Conservation (phyloP, 768 basidiomycete species). For the Trametes cingulata region DNA sequence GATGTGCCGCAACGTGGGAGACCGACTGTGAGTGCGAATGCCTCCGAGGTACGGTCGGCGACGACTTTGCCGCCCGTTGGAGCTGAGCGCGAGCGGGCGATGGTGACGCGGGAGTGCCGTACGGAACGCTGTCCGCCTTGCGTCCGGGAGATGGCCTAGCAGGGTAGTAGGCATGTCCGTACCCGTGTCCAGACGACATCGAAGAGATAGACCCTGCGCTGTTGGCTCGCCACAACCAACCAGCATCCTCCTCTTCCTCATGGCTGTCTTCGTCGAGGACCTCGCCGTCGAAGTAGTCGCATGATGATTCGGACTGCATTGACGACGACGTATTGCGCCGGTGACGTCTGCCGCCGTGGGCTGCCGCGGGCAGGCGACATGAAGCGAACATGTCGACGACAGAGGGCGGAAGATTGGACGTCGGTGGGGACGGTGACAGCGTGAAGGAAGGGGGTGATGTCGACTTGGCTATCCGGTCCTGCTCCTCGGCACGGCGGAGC, state of each 20-base stretch:
- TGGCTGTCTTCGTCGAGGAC: constrained; percentile 21
- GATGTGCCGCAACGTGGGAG: constrained; percentile 14
- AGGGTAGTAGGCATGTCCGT: constrained; percentile 5
- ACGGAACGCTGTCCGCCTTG: constrained; percentile 9
- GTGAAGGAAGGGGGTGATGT: constrained; percentile 23
- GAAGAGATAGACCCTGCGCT: constrained; percentile 20
- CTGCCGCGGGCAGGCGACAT: constrained; percentile 13
- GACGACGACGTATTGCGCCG: constrained; percentile 32
- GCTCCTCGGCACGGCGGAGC: constrained; percentile 50
- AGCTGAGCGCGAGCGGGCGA: constrained; percentile 27
- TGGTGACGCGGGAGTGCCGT: constrained; percentile 26
- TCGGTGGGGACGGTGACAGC: constrained; percentile 6
- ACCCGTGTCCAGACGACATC: constrained; percentile 13
- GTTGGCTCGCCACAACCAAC: constrained; percentile 22
- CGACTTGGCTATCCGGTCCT: constrained; percentile 34
- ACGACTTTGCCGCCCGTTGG: constrained; percentile 27
- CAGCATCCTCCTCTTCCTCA: constrained; percentile 23
- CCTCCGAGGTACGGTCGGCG: constrained; percentile 20
- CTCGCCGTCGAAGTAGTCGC: constrained; percentile 25
- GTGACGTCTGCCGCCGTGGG: constrained; percentile 29
- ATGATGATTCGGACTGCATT: constrained; percentile 24
- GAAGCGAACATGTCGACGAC: constrained; percentile 22
- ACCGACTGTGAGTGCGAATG: constrained; percentile 22
- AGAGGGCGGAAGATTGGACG: constrained; percentile 6
- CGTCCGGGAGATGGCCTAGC: background rate